phyloP scores from a whole-genome alignment of 371 early-diverging fungal genomes.

The Apophysomyces variabilis region DNA sequence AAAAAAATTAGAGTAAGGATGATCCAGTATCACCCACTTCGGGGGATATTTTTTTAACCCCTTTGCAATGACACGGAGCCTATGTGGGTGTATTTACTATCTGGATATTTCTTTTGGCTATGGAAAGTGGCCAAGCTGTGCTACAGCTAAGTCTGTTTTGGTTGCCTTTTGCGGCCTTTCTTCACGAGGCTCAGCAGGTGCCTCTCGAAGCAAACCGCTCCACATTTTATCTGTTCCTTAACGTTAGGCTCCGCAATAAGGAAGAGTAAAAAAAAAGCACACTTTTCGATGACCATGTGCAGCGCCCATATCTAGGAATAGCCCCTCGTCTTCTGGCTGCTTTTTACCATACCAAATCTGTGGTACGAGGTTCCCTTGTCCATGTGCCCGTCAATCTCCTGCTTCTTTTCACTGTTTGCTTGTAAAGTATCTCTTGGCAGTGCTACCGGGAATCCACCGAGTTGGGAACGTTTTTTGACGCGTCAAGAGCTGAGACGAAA shows the following conservation, averaged over 20 bases:
- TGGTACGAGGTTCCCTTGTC: conserved; percentile 1
- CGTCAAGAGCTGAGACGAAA: background rate
- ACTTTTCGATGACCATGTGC: conserved; percentile 2
- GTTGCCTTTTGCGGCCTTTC: conserved; percentile 7
- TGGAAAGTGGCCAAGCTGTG: conserved; percentile 3
- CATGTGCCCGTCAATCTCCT: conserved; percentile 12
- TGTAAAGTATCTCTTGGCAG: background rate
- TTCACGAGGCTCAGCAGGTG: conserved; percentile 12
- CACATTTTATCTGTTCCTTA: conserved; percentile 3
- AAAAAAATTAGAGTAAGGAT: background rate
- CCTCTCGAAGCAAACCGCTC: conserved; percentile 11
- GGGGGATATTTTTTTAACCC: background rate
- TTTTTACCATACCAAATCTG: conserved; percentile 10
- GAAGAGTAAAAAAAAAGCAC: background rate
- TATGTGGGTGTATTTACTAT: background rate
- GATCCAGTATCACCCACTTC: background rate
- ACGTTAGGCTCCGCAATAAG: conserved; percentile 4
- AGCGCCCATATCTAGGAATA: conserved; percentile 7
- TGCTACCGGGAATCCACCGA: background rate
- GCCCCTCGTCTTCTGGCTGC: conserved; percentile 10
- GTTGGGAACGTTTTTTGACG: background rate
- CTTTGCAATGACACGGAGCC: background rate
- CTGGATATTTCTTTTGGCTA: background rate
- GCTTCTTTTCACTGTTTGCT: background rate
- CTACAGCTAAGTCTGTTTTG: background rate